Evolutionary conservation across 495 filamentous ascomycete genomes (phyloP).

Genomic region (Jackrogersella minutella): DNA sequence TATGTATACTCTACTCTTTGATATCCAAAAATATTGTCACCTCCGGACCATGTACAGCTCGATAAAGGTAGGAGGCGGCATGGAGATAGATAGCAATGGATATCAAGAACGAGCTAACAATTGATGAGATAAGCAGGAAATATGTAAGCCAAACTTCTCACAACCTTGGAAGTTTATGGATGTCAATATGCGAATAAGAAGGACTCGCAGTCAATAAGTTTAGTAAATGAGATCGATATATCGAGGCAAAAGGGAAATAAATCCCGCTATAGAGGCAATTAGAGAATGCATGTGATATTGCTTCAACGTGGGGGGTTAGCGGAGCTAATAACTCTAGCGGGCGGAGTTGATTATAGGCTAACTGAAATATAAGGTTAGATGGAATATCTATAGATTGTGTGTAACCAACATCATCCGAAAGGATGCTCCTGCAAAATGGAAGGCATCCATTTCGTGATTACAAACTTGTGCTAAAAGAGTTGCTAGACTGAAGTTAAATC

Average conservation of each 20-base stretch:
- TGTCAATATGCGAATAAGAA: neutral
- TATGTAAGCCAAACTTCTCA: constrained; percentile 3
- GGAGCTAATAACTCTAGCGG: neutral
- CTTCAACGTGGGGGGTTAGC: neutral
- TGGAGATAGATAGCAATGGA: neutral
- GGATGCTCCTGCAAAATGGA: no score
- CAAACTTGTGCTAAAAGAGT: no score
- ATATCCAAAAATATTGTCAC: neutral
- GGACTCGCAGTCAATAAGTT: neutral
- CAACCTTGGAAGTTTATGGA: neutral
- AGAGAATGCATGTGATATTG: neutral
- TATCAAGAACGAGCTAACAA: neutral
- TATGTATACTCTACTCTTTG: neutral
- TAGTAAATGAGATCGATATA: neutral
- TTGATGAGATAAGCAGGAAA: neutral
- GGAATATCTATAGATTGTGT: no score
- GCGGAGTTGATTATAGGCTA: no score
- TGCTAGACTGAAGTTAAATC: no score
- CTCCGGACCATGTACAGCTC: neutral
- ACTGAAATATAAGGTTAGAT: no score
- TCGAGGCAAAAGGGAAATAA: neutral
- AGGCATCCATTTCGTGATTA: no score
- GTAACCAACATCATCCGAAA: no score
- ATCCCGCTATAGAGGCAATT: neutral
- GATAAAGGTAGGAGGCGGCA: neutral